Base-by-base conservation (phyloP, 1,139 yeast genomes). In the Pichia inconspicua region DNA sequence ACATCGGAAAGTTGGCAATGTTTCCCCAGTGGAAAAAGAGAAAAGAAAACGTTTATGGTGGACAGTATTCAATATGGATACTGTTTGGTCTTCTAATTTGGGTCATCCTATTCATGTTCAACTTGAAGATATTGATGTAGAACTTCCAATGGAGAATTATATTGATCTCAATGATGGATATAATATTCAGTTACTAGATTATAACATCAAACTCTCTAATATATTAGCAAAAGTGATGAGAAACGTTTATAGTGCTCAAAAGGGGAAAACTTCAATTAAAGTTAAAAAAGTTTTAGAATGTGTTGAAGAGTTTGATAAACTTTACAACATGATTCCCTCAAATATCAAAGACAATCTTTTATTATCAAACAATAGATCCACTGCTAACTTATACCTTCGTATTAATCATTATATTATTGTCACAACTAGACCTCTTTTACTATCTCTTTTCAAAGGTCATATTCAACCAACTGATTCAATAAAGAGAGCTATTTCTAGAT, bases 21-120 rank as follows among this genome's bases (percentile, higher is more conserved):
- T 45, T 8, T 45, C 59, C 1, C 30, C 51, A 2, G 51, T 47
- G 17, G 62, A 60, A 40, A 54, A 53, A 41, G 79, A 74, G 49
- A 71, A 69, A 49, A 58, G 70, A 10, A 71, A 74, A 55, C 60
- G 78, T 35, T 55, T 74, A n/a, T 75, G 79, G 78, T 75, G 80
- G 80, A 68, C 78, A 2, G 69, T 74, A 6, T 74, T 71, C 53
- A 68, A 74, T 14, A 70, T 73, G 58, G 80, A 75, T 56, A 70
- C 71, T 15, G 65, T 72, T 3, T 75, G 78, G 78, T 70, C 77
- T 8, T 67, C 77, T 1, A 72, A 73, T 49, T 65, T 74, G 57
- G 68, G 68, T 22, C 65, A 66, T 55, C 71, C 71, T 0, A 70
- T 73, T 30, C 77, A 74, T 57, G 71, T 74, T 31, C 73, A 71